Percentiles rank a stretch among this genome's conserved stretches.
Conservation (phyloP, 2,329 filamentous ascomycete genomes). For the Pseudonectria buxi region DNA sequence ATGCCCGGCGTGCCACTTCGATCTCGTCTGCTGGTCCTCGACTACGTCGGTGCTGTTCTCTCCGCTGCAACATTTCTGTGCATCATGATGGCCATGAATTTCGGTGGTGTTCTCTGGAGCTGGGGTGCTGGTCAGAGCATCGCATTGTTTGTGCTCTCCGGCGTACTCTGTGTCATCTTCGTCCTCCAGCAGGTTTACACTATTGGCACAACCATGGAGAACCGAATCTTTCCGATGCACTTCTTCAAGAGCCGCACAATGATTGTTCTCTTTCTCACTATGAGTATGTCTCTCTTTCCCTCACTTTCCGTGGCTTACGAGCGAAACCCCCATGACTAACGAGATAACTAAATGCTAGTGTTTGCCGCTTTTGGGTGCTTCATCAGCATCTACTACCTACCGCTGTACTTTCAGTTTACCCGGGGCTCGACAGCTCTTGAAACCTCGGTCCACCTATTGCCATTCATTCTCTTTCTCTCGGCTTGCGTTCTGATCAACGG, state of each 20-base stretch:
- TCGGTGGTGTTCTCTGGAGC: slow-evolving; percentile 39
- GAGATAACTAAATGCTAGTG: too few species aligned
- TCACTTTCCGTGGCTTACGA: too few species aligned
- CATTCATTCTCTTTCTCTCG: too few species aligned
- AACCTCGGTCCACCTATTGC: too few species aligned
- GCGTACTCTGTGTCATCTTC: slow-evolving; percentile 33
- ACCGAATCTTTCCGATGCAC: slow-evolving; percentile 40
- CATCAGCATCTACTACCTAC: too few species aligned
- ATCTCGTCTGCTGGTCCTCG: slow-evolving; percentile 14
- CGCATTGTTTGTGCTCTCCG: slow-evolving; percentile 36
- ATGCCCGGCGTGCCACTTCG: background rate
- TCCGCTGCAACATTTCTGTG: slow-evolving; percentile 32
- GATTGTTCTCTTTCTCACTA: slow-evolving; percentile 36
- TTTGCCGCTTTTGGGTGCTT: too few species aligned
- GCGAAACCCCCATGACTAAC: too few species aligned
- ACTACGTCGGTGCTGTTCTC: slow-evolving; percentile 37
- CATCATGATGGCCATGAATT: slow-evolving; percentile 41
- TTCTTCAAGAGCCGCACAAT: slow-evolving; percentile 33
- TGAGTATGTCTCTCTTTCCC: slow-evolving; percentile 17
- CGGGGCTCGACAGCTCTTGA: too few species aligned
- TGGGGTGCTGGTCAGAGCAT: slow-evolving; percentile 40
- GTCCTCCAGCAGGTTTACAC: slow-evolving; percentile 40
- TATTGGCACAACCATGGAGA: too few species aligned
- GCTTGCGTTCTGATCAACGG: too few species aligned
- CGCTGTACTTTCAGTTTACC: too few species aligned